These are phyloP conservation scores for Neoboletus brunneissimus DNA, from an alignment of 768 basidiomycete genomes.

Conservation along the genomic window DNA sequence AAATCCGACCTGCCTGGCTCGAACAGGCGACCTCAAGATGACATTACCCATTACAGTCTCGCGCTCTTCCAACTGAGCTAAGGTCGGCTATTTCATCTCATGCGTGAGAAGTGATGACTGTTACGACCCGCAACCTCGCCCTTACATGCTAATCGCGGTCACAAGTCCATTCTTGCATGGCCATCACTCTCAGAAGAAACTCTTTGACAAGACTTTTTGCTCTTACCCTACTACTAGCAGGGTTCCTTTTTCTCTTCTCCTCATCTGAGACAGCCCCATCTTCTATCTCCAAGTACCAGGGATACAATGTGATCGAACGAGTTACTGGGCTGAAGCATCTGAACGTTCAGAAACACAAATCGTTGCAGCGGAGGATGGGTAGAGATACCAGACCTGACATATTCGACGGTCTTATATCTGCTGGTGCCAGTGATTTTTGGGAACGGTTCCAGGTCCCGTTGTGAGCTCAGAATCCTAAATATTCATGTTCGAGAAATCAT, in stretches of 20 bases:
- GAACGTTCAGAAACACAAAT: slow-evolving; percentile 85
- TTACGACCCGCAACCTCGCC: neutral
- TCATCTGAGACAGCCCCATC: slow-evolving; percentile 15
- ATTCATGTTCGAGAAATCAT: neutral
- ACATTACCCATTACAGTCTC: slow-evolving; percentile 39
- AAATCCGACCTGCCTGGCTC: slow-evolving; percentile 56
- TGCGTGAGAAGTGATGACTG: no score
- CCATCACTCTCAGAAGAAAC: slow-evolving; percentile 31
- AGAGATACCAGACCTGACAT: slow-evolving; percentile 83
- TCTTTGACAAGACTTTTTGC: slow-evolving; percentile 22
- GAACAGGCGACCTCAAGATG: slow-evolving; percentile 62
- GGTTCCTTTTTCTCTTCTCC: slow-evolving; percentile 20
- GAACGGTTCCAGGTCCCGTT: slow-evolving; percentile 88
- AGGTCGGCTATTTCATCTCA: slow-evolving; percentile 11
- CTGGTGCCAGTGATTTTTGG: slow-evolving; percentile 89
- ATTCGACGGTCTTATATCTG: slow-evolving; percentile 67
- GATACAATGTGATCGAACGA: slow-evolving; percentile 63
- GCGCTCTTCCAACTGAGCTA: slow-evolving; percentile 52
- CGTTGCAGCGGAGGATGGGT: slow-evolving; percentile 85
- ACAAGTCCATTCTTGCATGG: slow-evolving; percentile 19
- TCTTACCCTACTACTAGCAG: slow-evolving; percentile 22
- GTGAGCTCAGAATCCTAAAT: slow-evolving; percentile 43
- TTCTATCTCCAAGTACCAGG: slow-evolving; percentile 43
- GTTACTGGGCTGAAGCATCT: slow-evolving; percentile 64
- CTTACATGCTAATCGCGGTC: no score